Percentiles rank a stretch among this genome's conserved stretches.
Conservation (phyloP, 805 yeast species). For the Lachancea dasiensis region DNA sequence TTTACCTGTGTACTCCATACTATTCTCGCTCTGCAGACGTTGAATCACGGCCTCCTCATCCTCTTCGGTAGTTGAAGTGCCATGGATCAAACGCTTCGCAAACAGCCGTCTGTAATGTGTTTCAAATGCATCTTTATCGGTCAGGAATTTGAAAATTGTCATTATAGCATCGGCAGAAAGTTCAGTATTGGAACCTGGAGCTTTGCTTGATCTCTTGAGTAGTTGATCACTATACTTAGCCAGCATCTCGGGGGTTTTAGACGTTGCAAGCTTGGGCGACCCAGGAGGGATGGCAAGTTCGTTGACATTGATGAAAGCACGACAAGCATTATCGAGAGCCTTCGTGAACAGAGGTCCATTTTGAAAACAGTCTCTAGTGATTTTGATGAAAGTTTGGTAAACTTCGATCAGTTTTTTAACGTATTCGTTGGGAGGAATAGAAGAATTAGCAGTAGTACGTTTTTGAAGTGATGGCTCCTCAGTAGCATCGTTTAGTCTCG, state of each 20-base stretch:
- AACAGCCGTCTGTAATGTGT: slow-evolving; percentile 82
- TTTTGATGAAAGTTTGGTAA: slow-evolving; percentile 49
- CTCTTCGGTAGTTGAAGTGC: slow-evolving; percentile 75
- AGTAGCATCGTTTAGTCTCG: slow-evolving; percentile 8
- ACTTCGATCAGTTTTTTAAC: slow-evolving; percentile 70
- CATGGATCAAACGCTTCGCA: slow-evolving; percentile 83
- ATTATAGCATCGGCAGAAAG: slow-evolving; percentile 81
- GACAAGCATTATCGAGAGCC: slow-evolving; percentile 86
- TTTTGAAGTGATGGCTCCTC: slow-evolving; percentile 21
- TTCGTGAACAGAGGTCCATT: slow-evolving; percentile 73
- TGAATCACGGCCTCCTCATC: slow-evolving; percentile 80
- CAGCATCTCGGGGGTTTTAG: slow-evolving; percentile 87
- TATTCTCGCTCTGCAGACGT: slow-evolving; percentile 81
- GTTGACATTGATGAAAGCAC: slow-evolving; percentile 75
- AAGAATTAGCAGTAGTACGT: slow-evolving; percentile 38
- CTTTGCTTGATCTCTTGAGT: slow-evolving; percentile 69
- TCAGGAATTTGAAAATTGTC: slow-evolving; percentile 79
- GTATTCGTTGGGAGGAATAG: slow-evolving; percentile 58
- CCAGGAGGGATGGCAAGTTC: slow-evolving; percentile 63
- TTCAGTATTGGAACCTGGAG: slow-evolving; percentile 57
- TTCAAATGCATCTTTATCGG: slow-evolving; percentile 94
- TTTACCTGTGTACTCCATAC: slow-evolving; percentile 87
- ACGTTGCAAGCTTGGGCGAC: slow-evolving; percentile 42
- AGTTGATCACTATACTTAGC: slow-evolving; percentile 85
- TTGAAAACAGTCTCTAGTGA: slow-evolving; percentile 39